Evolutionary conservation across 2,329 filamentous ascomycete genomes (phyloP).

Genomic region (Colletotrichum agaves): DNA sequence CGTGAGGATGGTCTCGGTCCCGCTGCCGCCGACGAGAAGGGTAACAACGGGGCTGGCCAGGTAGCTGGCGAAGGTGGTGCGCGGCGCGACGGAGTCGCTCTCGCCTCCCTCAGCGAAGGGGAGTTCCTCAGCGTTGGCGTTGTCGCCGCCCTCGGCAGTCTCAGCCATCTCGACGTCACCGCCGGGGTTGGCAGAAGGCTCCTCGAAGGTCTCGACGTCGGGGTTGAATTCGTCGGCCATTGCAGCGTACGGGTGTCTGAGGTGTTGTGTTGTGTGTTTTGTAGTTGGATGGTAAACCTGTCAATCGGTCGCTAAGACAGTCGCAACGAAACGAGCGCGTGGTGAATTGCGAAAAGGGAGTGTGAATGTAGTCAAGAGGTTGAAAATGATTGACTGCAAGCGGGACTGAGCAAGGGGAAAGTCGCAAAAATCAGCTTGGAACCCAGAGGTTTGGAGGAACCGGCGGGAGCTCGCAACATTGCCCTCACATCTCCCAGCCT

Average conservation of each 20-base stretch:
- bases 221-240: constrained; percentile 38
- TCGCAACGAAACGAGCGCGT: background rate
- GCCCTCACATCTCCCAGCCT: background rate
- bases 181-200: constrained; percentile 41
- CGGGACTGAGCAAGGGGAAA: background rate
- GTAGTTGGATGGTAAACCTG: background rate
- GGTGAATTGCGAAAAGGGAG: constrained; percentile 6
- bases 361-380: background rate
- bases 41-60: constrained; percentile 77
- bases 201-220: constrained; percentile 45
- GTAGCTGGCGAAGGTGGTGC: constrained; percentile 65
- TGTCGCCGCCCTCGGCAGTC: constrained; percentile 43
- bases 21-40: constrained; percentile 71
- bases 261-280: background rate
- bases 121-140: constrained; percentile 47
- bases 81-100: constrained; percentile 47
- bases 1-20: constrained; percentile 71
- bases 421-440: background rate
- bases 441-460: background rate
- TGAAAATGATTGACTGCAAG: background rate
- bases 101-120: constrained; percentile 52
- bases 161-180: constrained; percentile 55
- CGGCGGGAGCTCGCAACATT: background rate
- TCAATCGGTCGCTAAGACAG: background rate
- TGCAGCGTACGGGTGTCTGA: background rate